These are phyloP conservation scores for Aspergillus novofumigatus DNA, from an alignment of 2,329 filamentous ascomycete genomes.

Conservation along the genomic window DNA sequence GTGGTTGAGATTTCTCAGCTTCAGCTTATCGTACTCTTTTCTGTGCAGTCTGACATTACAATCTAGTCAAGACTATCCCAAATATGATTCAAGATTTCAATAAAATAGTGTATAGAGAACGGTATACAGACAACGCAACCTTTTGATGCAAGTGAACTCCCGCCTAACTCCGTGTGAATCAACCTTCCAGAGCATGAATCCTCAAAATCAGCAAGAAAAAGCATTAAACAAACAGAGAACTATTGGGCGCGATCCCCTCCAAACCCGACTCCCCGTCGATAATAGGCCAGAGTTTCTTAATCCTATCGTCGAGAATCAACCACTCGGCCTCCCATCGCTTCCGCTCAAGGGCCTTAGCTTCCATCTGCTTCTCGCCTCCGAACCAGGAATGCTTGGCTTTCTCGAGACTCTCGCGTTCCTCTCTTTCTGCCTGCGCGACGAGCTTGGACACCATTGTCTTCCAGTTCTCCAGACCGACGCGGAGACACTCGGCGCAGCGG, in stretches of 20 bases:
- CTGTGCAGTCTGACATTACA: background rate
- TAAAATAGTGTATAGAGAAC: background rate
- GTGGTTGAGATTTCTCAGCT: background rate
- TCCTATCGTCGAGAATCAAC: conserved; percentile 35
- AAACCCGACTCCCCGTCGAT: conserved; percentile 29
- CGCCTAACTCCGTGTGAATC: conserved; percentile 2
- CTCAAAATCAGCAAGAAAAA: too few species aligned
- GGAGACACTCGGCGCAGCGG: conserved; percentile 72
- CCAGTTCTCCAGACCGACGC: conserved; percentile 77
- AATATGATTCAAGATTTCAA: background rate
- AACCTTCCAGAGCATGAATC: too few species aligned
- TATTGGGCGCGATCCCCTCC: conserved; percentile 25
- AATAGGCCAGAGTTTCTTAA: conserved; percentile 25
- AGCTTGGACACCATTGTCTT: conserved; percentile 69
- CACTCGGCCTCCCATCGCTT: conserved; percentile 40
- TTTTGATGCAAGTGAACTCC: background rate
- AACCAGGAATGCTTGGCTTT: conserved; percentile 34
- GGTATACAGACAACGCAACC: background rate
- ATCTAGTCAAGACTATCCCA: background rate
- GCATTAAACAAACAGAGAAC: conserved; percentile 28
- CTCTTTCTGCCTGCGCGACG: conserved; percentile 39
- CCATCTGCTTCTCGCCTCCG: conserved; percentile 23
- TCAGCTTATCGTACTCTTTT: background rate
- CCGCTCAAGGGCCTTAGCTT: conserved; percentile 27
- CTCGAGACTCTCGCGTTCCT: conserved; percentile 32